Percentiles rank a stretch among this genome's conserved stretches.
Evolutionary conservation across 306 rosid species (phyloP).

Genomic region (Castanospermum australe): DNA sequence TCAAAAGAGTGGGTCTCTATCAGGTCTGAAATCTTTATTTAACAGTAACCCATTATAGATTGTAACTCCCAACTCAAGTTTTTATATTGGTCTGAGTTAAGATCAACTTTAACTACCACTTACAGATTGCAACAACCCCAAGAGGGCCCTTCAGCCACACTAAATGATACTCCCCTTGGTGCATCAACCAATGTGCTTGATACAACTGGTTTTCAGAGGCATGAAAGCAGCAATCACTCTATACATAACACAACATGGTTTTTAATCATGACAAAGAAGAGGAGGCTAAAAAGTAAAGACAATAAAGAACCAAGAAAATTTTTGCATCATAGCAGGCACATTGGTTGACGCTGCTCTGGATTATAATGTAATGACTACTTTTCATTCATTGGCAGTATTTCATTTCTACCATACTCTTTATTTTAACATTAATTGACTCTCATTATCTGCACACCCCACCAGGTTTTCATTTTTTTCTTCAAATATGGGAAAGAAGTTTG

Average conservation of each 20-base stretch:
- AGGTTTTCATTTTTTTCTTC: conserved; percentile 9
- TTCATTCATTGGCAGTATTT: background rate
- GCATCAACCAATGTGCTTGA: conserved; percentile 31
- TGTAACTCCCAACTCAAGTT: conserved; percentile 5
- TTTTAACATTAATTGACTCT: background rate
- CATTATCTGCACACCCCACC: background rate
- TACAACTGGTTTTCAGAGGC: conserved; percentile 21
- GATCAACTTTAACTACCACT: conserved; percentile 25
- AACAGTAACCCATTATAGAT: background rate
- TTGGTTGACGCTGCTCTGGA: background rate
- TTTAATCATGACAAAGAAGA: conserved; percentile 1
- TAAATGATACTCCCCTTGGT: conserved; percentile 24
- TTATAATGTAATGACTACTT: conserved; percentile 3
- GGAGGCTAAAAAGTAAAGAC: background rate
- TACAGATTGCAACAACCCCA: conserved; percentile 10
- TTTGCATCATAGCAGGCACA: conserved; percentile 17
- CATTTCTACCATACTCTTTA: background rate
- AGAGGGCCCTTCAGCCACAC: conserved; percentile 22
- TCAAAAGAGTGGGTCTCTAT: background rate
- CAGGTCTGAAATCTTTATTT: conserved; percentile 3
- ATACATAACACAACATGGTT: background rate
- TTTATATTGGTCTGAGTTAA: conserved; percentile 15
- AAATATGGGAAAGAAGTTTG: conserved; percentile 17
- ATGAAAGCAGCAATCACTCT: conserved; percentile 24
- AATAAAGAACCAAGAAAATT: background rate